phyloP scores from a whole-genome alignment of 345 rosid genomes.

The Eucalyptus curtisii region DNA sequence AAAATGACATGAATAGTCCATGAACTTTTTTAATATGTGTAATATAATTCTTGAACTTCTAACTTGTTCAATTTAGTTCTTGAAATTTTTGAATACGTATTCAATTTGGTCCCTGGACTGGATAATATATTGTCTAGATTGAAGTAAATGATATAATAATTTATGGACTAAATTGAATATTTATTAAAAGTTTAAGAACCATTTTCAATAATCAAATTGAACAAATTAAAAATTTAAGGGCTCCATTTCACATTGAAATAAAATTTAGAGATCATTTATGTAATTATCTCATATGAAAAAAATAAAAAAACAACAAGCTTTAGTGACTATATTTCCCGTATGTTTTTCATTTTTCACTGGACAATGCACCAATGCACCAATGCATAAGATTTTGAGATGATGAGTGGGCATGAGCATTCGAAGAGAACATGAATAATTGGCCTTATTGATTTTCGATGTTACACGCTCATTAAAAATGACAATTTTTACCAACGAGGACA shows the following conservation, averaged over 20 bases:
- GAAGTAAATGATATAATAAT: background rate
- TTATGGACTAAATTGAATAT: too few species aligned
- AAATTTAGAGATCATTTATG: too few species aligned
- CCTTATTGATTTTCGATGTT: too few species aligned
- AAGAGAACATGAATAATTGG: background rate
- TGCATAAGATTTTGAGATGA: background rate
- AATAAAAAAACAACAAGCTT: background rate
- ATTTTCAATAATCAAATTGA: accelerated
- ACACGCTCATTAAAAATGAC: background rate
- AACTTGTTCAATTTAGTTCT: too few species aligned
- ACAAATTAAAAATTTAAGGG: background rate
- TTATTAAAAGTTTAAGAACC: too few species aligned
- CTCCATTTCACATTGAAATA: too few species aligned
- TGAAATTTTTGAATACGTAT: too few species aligned
- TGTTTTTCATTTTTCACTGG: too few species aligned
- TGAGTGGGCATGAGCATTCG: background rate
- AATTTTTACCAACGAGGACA: too few species aligned
- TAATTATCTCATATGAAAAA: background rate
- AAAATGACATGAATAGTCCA: background rate
- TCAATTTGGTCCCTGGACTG: too few species aligned
- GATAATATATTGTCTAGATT: background rate
- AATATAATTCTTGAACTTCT: too few species aligned
- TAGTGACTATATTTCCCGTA: background rate
- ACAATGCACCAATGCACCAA: background rate
- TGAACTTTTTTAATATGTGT: too few species aligned